Evolutionary conservation across 2,329 filamentous ascomycete species (phyloP).

Genomic region (Aspergillus ochraceus): DNA sequence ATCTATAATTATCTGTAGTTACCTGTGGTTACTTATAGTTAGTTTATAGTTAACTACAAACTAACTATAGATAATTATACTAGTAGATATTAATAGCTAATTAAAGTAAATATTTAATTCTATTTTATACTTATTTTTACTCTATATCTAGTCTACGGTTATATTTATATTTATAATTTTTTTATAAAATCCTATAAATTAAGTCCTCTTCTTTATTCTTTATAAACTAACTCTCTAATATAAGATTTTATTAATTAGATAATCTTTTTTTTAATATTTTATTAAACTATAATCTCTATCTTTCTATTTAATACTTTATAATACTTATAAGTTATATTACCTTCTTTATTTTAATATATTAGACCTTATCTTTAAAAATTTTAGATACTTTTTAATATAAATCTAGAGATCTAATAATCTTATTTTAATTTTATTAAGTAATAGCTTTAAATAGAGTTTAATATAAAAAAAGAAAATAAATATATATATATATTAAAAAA

Average conservation of each 20-base stretch:
- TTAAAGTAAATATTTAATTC: neutral
- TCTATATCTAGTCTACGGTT: neutral
- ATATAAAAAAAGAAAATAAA: neutral
- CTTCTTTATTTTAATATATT: too few relatives aligned
- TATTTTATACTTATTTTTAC: neutral
- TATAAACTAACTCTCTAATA: too few relatives aligned
- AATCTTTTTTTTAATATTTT: neutral
- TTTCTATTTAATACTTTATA: too few relatives aligned
- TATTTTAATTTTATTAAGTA: neutral
- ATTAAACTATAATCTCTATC: neutral
- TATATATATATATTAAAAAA: neutral
- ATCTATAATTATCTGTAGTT: neutral
- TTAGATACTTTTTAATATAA: too few relatives aligned
- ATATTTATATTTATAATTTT: too few relatives aligned
- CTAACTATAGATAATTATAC: neutral
- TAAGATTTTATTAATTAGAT: too few relatives aligned
- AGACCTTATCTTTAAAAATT: too few relatives aligned
- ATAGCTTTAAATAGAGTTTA: slow-evolving; percentile 7
- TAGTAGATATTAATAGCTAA: neutral
- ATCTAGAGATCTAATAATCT: too few relatives aligned
- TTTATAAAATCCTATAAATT: neutral
- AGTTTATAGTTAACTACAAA: too few relatives aligned
- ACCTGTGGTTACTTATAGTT: too few relatives aligned
- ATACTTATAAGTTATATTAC: too few relatives aligned
- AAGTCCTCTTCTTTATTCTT: neutral